These are phyloP conservation scores for Xylaria sp. DNA, from an alignment of 2,329 filamentous ascomycete species.

Conservation along the genomic window DNA sequence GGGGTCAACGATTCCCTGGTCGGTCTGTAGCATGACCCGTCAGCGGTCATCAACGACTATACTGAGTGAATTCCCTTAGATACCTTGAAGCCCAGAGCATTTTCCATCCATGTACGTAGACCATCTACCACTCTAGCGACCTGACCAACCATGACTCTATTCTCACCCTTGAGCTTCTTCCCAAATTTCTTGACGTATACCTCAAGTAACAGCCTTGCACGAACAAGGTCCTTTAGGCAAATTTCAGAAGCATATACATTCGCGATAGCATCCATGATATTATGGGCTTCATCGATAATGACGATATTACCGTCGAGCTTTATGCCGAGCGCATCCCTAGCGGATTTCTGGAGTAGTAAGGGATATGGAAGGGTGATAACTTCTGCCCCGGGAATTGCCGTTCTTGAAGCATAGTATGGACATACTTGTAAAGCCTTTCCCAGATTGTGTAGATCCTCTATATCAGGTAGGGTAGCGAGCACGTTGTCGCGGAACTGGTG, in stretches of 20 bases:
- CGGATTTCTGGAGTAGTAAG: slow-evolving; percentile 84
- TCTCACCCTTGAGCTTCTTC: slow-evolving; percentile 87
- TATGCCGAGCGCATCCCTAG: slow-evolving; percentile 86
- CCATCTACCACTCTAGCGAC: slow-evolving; percentile 85
- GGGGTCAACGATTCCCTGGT: slow-evolving; percentile 75
- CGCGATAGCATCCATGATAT: slow-evolving; percentile 93
- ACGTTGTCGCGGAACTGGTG: slow-evolving; percentile 87
- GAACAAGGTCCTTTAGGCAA: slow-evolving; percentile 75
- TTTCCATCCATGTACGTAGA: slow-evolving; percentile 74
- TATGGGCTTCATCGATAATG: slow-evolving; percentile 98
- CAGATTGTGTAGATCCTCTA: slow-evolving; percentile 85
- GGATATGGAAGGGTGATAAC: slow-evolving; percentile 95
- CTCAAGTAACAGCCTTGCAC: slow-evolving; percentile 78
- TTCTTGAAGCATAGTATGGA: slow-evolving; percentile 94
- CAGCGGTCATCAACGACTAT: slow-evolving; percentile 30
- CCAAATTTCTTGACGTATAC: slow-evolving; percentile 89
- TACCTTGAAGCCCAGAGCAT: slow-evolving; percentile 61
- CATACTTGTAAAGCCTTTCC: slow-evolving; percentile 85
- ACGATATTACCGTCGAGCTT: slow-evolving; percentile 88
- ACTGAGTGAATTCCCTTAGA: slow-evolving; percentile 19
- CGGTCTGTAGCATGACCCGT: slow-evolving; percentile 48
- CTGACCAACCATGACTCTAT: slow-evolving; percentile 90
- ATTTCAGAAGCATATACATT: slow-evolving; percentile 86
- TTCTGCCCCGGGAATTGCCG: slow-evolving; percentile 83
- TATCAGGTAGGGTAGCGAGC: slow-evolving; percentile 87